Evolutionary conservation across 352 stramenopile species (phyloP).

Genomic region (Pythium apleroticum): DNA sequence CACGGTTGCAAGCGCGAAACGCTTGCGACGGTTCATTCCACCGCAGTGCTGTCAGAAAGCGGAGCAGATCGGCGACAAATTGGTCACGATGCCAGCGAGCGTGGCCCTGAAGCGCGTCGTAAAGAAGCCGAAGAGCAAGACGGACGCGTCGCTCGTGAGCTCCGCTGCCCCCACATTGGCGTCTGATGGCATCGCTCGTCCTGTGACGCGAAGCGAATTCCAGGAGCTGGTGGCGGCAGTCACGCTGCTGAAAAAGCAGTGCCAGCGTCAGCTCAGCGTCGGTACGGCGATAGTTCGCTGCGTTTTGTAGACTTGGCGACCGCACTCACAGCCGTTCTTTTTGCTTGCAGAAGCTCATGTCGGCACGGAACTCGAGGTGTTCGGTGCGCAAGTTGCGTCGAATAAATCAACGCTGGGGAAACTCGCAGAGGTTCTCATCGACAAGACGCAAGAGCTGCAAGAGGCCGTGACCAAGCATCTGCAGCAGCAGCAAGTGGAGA

Average conservation of each 20-base stretch:
- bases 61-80: background rate
- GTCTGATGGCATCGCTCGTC: constrained; percentile 32
- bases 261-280: constrained; percentile 36
- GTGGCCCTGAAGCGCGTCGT: constrained; percentile 11
- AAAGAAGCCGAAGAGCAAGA: constrained; percentile 14
- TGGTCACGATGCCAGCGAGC: background rate
- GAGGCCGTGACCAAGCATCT: constrained; percentile 39
- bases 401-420: constrained; percentile 50
- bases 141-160: background rate
- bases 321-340: background rate
- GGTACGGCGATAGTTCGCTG: constrained; percentile 24
- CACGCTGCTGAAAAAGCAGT: constrained; percentile 50
- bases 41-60: background rate
- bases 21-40: constrained; percentile 14
- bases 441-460: constrained; percentile 47
- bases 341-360: constrained; percentile 42
- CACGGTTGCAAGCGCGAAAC: background rate
- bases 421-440: constrained; percentile 44
- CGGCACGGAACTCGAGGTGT: constrained; percentile 49
- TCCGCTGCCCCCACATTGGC: constrained; percentile 13
- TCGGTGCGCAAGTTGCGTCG: constrained; percentile 37
- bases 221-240: constrained; percentile 50
- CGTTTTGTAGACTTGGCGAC: background rate
- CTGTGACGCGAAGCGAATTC: constrained; percentile 57
- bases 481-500: constrained; percentile 48